A percentile compares a stretch with the other conserved stretches of the same genome.
Evolutionary conservation across 2,329 filamentous ascomycete species (phyloP).

Genomic region (Cladorrhinum sp.): DNA sequence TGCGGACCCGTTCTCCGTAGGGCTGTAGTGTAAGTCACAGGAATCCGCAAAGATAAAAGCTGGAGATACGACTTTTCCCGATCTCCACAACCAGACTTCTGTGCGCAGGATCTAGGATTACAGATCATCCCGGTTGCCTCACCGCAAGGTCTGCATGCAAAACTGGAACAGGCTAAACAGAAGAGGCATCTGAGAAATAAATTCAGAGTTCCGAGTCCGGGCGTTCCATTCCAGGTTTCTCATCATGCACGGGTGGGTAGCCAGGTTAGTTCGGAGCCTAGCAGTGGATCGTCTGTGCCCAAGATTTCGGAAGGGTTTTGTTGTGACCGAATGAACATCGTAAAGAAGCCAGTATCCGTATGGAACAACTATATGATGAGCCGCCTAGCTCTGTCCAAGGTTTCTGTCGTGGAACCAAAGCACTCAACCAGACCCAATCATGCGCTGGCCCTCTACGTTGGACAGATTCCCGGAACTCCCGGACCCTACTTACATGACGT

Average conservation of each 20-base stretch:
- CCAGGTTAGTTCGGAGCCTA: neutral
- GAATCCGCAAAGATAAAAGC: neutral
- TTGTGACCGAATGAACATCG: neutral
- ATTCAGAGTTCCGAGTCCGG: neutral
- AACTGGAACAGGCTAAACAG: neutral
- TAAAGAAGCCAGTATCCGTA: too few species aligned
- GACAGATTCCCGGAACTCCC: neutral
- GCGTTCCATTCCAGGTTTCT: neutral
- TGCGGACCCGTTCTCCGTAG: neutral
- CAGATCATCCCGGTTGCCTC: neutral
- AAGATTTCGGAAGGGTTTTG: neutral
- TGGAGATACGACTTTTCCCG: slow-evolving; percentile 9
- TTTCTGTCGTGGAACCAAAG: neutral
- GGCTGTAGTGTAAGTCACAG: neutral
- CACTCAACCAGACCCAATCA: neutral
- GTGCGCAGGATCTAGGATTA: neutral
- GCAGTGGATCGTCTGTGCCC: neutral
- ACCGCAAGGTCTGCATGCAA: neutral
- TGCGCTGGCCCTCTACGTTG: neutral
- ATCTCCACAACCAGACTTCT: neutral
- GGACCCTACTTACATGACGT: neutral
- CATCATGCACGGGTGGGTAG: neutral
- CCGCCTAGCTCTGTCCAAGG: neutral
- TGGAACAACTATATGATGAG: too few species aligned
- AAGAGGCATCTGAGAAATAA: neutral